Evolutionary conservation across 257 asterid genomes (phyloP).

Genomic region (Solanum ossicruentum): DNA sequence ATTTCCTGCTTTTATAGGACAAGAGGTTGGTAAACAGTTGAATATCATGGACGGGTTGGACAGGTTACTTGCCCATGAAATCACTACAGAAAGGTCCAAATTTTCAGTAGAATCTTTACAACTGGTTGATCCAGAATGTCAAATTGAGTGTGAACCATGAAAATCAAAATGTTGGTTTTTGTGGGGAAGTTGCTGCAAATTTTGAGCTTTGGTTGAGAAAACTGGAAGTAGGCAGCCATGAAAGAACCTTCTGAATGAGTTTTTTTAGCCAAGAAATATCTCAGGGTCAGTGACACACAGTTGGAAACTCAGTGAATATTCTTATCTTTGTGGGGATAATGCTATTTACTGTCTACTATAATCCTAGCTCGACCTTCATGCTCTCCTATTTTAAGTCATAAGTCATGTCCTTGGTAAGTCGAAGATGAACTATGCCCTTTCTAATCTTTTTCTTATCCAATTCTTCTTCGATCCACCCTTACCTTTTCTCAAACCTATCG

Average conservation of each 20-base stretch:
- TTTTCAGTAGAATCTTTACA: too few species aligned
- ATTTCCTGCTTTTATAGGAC: neutral
- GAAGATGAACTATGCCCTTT: neutral
- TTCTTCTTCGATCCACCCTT: neutral
- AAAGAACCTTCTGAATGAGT: neutral
- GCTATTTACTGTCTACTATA: neutral
- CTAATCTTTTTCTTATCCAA: neutral
- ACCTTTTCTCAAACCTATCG: neutral
- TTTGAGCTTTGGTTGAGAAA: neutral
- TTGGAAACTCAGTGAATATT: neutral
- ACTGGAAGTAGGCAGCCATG: neutral
- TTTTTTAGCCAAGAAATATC: neutral
- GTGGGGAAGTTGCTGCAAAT: neutral
- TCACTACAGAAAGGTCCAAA: too few species aligned
- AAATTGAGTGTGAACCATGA: neutral
- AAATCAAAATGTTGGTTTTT: neutral
- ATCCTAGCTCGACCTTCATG: neutral
- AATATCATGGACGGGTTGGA: neutral
- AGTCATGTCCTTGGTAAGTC: neutral
- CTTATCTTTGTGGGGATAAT: neutral
- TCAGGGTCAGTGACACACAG: neutral
- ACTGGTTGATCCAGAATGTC: too few species aligned
- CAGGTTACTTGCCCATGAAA: too few species aligned
- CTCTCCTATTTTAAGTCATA: neutral
- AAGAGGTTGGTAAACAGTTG: neutral